Evolutionary conservation across 1,139 yeast genomes (phyloP), one percentile per base, ranked within the genome.

Genomic region (Hemisphaericaspora xylofermentans): DNA sequence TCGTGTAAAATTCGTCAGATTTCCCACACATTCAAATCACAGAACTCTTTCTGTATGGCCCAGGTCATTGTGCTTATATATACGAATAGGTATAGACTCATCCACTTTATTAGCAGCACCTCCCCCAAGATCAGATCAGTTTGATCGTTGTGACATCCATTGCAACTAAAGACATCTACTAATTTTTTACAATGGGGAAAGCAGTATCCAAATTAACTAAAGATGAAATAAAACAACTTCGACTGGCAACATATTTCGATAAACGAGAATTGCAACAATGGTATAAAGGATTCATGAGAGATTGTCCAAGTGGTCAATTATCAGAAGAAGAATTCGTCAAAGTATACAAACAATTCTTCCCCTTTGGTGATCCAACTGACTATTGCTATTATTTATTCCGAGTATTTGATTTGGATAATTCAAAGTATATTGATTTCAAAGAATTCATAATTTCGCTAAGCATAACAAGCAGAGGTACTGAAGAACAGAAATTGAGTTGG

Each of bases 171-270:
- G n/a, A n/a, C n/a, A n/a, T n/a, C n/a, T n/a, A n/a, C n/a, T n/a
- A n/a, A n/a, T n/a, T n/a, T n/a, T n/a, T n/a, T n/a, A n/a, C 29
- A 7, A 93, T 94, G 99, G 99, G 99, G 10, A 91, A 91, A 55
- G 86, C 96, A 21, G 94, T 95, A 14, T 88, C 97, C 17, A 94
- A 91, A 60, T 68, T 94, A 43, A 87, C 96, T 19, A 88, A 84
- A 56, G 98, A 94, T 54, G 98, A 94, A 56, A 76, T 94, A 42
- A 78, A 84, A 43, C 82, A 84, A 45, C 79, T 94, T 50, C 86
- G 86, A 61, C 84, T 81, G 57, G 85, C 89, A 25, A 94, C 99
- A 0, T 85, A 88, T 58, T 94, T 94, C 60, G 96, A 93, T 59
- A 81, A 93, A 44, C 75, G 96, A 51, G 98, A 94, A 60, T 78